Conservation (phyloP, 306 rosid genomes). For the Alnus glutinosa region DNA sequence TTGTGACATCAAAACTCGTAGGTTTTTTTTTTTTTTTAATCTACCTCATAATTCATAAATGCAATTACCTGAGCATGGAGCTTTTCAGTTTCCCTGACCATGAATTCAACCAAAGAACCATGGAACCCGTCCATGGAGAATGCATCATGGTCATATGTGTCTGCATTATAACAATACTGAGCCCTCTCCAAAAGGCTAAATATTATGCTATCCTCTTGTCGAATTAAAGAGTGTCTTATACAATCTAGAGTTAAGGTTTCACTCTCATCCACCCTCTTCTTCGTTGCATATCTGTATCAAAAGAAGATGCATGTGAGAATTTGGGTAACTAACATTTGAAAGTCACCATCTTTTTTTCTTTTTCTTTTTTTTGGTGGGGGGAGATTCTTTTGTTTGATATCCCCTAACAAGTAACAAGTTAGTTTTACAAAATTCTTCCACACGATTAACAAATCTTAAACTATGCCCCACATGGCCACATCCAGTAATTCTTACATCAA, state of each 20-base stretch:
- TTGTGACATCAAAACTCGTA: neutral
- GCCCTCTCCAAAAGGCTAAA: constrained; percentile 67
- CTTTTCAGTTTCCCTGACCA: constrained; percentile 65
- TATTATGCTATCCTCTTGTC: constrained; percentile 70
- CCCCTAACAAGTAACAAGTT: neutral
- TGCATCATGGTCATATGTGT: constrained; percentile 52
- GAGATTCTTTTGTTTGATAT: neutral
- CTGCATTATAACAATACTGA: constrained; percentile 50
- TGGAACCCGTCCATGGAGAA: constrained; percentile 47
- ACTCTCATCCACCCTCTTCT: constrained; percentile 58
- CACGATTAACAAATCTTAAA: neutral
- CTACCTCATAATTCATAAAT: constrained; percentile 13
- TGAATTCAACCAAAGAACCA: constrained; percentile 66
- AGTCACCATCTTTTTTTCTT: neutral
- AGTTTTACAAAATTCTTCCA: neutral
- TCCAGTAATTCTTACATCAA: neutral
- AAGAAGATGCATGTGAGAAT: constrained; percentile 19
- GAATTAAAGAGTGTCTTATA: constrained; percentile 52
- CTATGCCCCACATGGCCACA: neutral
- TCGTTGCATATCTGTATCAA: constrained; percentile 32
- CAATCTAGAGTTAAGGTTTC: constrained; percentile 51
- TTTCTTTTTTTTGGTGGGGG: neutral
- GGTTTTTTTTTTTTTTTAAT: constrained; percentile 13
- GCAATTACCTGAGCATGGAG: constrained; percentile 64
- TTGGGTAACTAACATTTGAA: constrained; percentile 5